A percentile compares a stretch with the other conserved stretches of the same genome.
These are phyloP conservation scores for Lipomyces mesembrius DNA, from an alignment of 805 yeast species.

Conservation along the genomic window DNA sequence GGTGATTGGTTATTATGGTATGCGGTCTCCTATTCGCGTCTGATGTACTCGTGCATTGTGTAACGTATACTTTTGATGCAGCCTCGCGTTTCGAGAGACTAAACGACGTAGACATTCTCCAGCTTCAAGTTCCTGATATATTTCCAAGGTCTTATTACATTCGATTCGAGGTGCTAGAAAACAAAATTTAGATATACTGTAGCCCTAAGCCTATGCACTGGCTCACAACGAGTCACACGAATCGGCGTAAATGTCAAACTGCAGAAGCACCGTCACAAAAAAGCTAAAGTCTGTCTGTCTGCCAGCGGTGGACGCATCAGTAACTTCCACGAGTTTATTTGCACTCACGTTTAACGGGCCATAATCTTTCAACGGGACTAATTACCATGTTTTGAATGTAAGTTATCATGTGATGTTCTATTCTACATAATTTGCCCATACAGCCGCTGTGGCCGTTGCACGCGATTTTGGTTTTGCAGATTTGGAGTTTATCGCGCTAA, in stretches of 20 bases:
- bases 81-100: conserved; percentile 18
- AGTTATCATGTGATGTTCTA: background rate
- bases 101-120: conserved; percentile 35
- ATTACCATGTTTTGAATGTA: background rate
- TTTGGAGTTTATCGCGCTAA: background rate
- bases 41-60: conserved; percentile 6
- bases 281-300: background rate
- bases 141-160: background rate
- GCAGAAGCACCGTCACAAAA: background rate
- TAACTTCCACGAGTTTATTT: background rate
- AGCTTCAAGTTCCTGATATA: too few species aligned
- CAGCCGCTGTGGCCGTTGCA: background rate
- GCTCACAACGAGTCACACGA: background rate
- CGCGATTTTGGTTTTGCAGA: background rate
- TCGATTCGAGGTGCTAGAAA: background rate
- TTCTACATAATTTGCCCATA: background rate
- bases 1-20: conserved; percentile 25
- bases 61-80: conserved; percentile 30
- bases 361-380: background rate
- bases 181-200: background rate
- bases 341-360: background rate
- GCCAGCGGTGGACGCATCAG: background rate
- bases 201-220: conserved; percentile 16
- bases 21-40: conserved; percentile 15
- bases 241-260: background rate